These are phyloP conservation scores for Solanum paucissectum DNA, from an alignment of 257 asterid species.

Conservation along the genomic window DNA sequence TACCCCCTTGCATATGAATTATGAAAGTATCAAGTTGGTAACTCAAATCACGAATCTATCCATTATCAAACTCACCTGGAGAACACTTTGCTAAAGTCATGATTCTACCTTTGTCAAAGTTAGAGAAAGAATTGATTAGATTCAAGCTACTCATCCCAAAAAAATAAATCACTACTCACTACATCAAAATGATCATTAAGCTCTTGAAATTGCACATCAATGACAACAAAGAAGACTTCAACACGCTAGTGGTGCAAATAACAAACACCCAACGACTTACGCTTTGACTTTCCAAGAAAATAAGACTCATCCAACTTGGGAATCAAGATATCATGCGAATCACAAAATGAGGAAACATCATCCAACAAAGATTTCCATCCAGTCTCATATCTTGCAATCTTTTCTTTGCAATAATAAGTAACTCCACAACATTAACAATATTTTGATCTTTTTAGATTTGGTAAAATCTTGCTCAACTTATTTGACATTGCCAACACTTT, in stretches of 20 bases:
- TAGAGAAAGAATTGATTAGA: not conserved
- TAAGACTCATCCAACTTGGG: too few species aligned
- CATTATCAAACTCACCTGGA: not conserved
- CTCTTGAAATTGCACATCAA: too few species aligned
- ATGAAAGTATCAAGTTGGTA: not conserved
- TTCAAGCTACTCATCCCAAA: not conserved
- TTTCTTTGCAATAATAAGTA: not conserved
- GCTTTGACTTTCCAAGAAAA: too few species aligned
- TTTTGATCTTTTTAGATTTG: not conserved
- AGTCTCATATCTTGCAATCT: not conserved
- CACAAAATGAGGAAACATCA: too few species aligned
- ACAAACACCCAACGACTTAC: too few species aligned
- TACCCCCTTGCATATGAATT: not conserved
- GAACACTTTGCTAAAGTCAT: not conserved
- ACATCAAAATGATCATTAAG: too few species aligned
- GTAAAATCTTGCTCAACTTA: not conserved
- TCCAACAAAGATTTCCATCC: not conserved
- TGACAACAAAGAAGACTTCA: too few species aligned
- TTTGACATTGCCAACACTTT: not conserved
- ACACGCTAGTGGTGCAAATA: too few species aligned
- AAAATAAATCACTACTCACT: too few species aligned
- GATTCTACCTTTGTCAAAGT: not conserved
- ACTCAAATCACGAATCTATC: not conserved
- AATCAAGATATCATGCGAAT: too few species aligned
- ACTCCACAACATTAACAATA: not conserved